Percentiles rank a stretch among this genome's conserved stretches.
Conservation (phyloP, 805 yeast genomes). For the Candida loeiensis region DNA sequence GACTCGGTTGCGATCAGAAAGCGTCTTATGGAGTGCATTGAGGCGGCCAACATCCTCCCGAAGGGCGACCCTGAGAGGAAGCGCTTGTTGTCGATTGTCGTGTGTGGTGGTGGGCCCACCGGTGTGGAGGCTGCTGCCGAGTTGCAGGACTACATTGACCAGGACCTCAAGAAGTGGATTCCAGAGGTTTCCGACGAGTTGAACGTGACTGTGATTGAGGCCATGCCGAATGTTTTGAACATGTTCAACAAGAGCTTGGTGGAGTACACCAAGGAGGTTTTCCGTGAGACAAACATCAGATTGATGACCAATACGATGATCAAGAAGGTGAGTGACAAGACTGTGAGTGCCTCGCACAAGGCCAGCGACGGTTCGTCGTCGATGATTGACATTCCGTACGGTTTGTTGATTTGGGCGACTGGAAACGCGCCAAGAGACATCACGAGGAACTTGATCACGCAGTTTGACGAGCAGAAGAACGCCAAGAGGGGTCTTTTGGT, state of each 20-base stretch:
- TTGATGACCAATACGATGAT: slow-evolving; percentile 85
- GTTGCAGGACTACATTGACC: slow-evolving; percentile 88
- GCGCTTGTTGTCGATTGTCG: slow-evolving; percentile 81
- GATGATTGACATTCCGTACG: slow-evolving; percentile 71
- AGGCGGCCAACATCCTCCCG: slow-evolving; percentile 80
- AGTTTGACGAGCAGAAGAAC: slow-evolving; percentile 72
- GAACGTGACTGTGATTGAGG: slow-evolving; percentile 83
- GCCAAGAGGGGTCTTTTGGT: slow-evolving; percentile 89
- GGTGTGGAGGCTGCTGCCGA: slow-evolving; percentile 98
- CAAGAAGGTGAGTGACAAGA: slow-evolving; percentile 70
- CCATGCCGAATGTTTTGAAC: slow-evolving; percentile 81
- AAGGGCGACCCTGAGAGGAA: slow-evolving; percentile 73
- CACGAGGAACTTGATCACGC: slow-evolving; percentile 59
- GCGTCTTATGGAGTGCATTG: slow-evolving; percentile 81
- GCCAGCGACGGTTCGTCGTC: slow-evolving; percentile 62
- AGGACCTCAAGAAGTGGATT: slow-evolving; percentile 85
- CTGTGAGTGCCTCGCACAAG: slow-evolving; percentile 68
- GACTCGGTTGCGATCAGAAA: slow-evolving; percentile 83
- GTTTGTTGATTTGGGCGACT: slow-evolving; percentile 95
- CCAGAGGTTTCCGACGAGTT: slow-evolving; percentile 82
- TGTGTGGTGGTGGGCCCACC: slow-evolving; percentile 98
- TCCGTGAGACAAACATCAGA: slow-evolving; percentile 63
- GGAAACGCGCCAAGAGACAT: slow-evolving; percentile 89
- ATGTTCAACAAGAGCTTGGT: slow-evolving; percentile 68
- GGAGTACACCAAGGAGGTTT: slow-evolving; percentile 75